Conservation (phyloP, 305 asterid genomes). For the Fraxinus platypoda region DNA sequence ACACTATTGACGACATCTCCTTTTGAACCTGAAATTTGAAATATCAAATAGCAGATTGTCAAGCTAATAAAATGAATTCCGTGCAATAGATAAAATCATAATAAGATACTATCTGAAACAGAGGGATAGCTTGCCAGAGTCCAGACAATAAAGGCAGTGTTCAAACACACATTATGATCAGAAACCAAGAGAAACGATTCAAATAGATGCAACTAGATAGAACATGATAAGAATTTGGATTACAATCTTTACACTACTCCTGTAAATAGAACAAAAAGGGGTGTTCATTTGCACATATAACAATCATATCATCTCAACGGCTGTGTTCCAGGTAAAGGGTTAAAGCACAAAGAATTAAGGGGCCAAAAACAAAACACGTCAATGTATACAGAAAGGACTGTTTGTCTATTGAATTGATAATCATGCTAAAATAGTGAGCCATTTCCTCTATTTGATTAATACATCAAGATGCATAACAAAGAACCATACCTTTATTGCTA, state of each 20-base stretch:
- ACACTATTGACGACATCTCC: slow-evolving; percentile 81
- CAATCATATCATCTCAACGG: background rate
- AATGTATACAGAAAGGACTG: slow-evolving; percentile 13
- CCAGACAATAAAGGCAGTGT: background rate
- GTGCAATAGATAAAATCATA: background rate
- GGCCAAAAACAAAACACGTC: slow-evolving; percentile 2
- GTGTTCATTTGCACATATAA: background rate
- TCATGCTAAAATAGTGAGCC: slow-evolving; percentile 9
- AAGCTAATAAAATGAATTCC: background rate
- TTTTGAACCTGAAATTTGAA: slow-evolving; percentile 65
- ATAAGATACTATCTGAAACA: background rate
- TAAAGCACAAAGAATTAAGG: slow-evolving; percentile 12
- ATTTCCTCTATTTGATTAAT: background rate
- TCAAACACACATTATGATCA: background rate
- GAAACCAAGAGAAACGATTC: background rate
- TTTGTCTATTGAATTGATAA: slow-evolving; percentile 5
- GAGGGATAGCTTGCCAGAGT: background rate
- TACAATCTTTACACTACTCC: background rate
- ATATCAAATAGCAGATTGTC: slow-evolving; percentile 15
- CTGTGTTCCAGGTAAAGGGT: background rate
- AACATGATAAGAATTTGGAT: background rate
- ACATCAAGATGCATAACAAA: slow-evolving; percentile 9
- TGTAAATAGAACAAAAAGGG: background rate
- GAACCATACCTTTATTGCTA: slow-evolving; percentile 79
- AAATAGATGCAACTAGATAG: background rate